Evolutionary conservation across 108 stramenopile species (phyloP).

Genomic region (Pseudonitzschia delicatissima): DNA sequence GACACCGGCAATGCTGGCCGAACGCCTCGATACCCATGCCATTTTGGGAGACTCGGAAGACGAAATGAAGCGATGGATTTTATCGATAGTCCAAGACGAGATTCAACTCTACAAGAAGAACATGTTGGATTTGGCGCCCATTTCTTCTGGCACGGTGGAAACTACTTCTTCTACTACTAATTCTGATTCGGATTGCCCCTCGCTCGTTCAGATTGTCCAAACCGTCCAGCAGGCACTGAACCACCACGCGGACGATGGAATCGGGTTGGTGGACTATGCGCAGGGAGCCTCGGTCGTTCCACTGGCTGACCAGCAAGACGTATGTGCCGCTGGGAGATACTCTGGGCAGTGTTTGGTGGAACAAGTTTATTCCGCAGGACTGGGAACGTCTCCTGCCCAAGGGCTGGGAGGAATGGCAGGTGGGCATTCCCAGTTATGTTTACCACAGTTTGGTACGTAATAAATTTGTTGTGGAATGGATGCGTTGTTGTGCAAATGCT

Average conservation of each 20-base stretch:
- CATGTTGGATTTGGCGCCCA: not conserved
- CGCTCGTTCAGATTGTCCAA: constrained; percentile 12
- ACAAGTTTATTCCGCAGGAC: constrained; percentile 65
- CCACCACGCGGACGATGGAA: constrained; percentile 26
- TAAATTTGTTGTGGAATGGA: not conserved
- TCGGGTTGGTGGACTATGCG: constrained; percentile 26
- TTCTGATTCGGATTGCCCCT: constrained; percentile 8
- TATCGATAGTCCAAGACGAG: constrained; percentile 23
- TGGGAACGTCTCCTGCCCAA: constrained; percentile 60
- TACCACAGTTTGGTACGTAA: constrained; percentile 50
- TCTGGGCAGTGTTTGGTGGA: constrained; percentile 37
- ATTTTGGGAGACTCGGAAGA: constrained; percentile 12
- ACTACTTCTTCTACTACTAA: not conserved
- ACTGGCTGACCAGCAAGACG: constrained; percentile 32
- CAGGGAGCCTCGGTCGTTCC: constrained; percentile 33
- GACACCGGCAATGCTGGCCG: not conserved
- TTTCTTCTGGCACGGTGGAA: not conserved
- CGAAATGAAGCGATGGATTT: constrained; percentile 17
- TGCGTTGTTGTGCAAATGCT: not conserved
- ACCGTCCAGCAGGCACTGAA: constrained; percentile 20
- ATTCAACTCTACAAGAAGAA: constrained; percentile 13
- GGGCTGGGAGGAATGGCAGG: constrained; percentile 49
- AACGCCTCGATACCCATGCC: not conserved
- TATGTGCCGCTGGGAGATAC: constrained; percentile 10
- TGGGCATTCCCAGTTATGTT: constrained; percentile 44